These are phyloP conservation scores for Botryotinia globosa DNA, from an alignment of 2,329 filamentous ascomycete genomes.

Conservation along the genomic window DNA sequence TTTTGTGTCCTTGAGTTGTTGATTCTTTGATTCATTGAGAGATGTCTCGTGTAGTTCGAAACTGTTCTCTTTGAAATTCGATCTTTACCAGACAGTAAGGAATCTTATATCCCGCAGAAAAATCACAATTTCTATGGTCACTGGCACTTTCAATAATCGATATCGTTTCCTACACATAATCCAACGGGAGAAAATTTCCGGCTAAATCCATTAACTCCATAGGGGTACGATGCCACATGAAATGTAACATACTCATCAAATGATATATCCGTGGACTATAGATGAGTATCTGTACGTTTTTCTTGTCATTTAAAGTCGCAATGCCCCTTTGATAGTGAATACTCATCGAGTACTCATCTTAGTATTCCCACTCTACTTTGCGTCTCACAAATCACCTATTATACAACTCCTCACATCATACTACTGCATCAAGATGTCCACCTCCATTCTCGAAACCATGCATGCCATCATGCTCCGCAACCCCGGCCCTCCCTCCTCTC, in stretches of 20 bases:
- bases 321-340: neutral
- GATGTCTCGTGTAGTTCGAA: neutral
- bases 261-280: neutral
- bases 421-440: too few species aligned
- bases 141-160: neutral
- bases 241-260: neutral
- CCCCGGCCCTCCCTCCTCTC: too few species aligned
- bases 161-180: neutral
- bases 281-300: neutral
- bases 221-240: neutral
- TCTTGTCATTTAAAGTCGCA: neutral
- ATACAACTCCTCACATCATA: too few species aligned
- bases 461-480: too few species aligned
- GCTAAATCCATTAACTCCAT: neutral
- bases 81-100: neutral
- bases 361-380: too few species aligned
- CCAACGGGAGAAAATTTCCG: neutral
- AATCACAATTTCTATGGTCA: neutral
- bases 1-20: too few species aligned
- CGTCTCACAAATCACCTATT: too few species aligned
- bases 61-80: neutral
- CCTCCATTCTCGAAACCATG: too few species aligned
- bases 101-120: neutral
- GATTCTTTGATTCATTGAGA: neutral
- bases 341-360: neutral